These are phyloP conservation scores for Posidonia oceanica DNA, from an alignment of 116 monocot genomes.

Conservation along the genomic window DNA sequence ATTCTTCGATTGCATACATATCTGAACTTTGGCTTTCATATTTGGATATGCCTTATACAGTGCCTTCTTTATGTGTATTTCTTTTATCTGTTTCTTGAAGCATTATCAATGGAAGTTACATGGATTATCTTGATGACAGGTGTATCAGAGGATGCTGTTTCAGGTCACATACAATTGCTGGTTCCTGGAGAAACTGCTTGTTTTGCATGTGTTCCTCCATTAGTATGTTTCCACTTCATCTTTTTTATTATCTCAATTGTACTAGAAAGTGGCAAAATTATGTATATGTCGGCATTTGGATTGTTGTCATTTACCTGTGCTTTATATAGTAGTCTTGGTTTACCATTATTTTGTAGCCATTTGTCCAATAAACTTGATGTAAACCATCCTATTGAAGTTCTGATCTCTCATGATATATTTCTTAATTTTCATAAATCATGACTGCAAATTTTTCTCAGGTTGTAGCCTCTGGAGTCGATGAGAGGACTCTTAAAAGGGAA, in stretches of 20 bases:
- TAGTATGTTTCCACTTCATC: conserved; percentile 29
- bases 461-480: conserved; percentile 97
- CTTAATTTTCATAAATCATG: too few relatives aligned
- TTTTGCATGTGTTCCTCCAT: conserved; percentile 93
- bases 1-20: too few relatives aligned
- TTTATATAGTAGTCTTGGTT: too few relatives aligned
- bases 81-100: too few relatives aligned
- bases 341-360: background rate
- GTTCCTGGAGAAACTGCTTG: conserved; percentile 93
- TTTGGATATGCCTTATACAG: too few relatives aligned
- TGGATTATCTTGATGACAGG: conserved; percentile 28
- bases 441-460: conserved; percentile 29
- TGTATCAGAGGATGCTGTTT: conserved; percentile 99
- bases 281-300: too few relatives aligned
- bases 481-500: conserved; percentile 90
- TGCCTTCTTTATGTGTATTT: too few relatives aligned
- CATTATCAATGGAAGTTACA: background rate
- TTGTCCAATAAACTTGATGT: background rate
- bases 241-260: too few relatives aligned
- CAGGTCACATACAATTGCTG: conserved; percentile 92
- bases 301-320: too few relatives aligned
- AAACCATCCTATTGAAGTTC: background rate
- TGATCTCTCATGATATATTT: too few relatives aligned
- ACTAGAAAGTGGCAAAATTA: too few relatives aligned
- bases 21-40: too few relatives aligned